Evolutionary conservation across 1,139 yeast genomes (phyloP).

Genomic region (Maudiozyma humilis): DNA sequence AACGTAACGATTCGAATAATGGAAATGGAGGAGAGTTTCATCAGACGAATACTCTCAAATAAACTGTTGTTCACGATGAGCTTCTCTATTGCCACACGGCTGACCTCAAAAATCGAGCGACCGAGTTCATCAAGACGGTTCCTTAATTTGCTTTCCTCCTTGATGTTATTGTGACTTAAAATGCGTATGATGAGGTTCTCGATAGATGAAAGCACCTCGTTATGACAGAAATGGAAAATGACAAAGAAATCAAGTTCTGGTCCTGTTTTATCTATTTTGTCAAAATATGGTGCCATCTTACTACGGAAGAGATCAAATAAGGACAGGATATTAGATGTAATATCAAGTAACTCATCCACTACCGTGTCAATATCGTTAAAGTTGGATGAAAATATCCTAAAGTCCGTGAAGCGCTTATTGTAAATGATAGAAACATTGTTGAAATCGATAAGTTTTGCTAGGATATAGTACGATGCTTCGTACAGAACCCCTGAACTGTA

Average conservation of each 20-base stretch:
- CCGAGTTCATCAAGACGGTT: background rate
- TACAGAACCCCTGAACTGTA: slow-evolving; percentile 2
- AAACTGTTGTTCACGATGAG: background rate
- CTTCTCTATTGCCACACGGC: background rate
- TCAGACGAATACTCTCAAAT: background rate
- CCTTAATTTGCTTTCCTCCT: background rate
- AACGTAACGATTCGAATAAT: background rate
- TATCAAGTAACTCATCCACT: slow-evolving; percentile 5
- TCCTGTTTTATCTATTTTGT: background rate
- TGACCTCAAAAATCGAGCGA: background rate
- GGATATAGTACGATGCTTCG: slow-evolving; percentile 9
- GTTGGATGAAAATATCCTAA: slow-evolving; percentile 8
- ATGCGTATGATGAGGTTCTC: background rate
- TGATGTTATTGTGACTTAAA: background rate
- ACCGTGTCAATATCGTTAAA: slow-evolving; percentile 1
- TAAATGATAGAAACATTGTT: slow-evolving; percentile 7
- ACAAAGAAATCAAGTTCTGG: background rate
- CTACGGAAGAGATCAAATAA: background rate
- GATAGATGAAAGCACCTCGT: background rate
- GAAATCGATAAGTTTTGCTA: slow-evolving; percentile 8
- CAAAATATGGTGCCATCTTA: background rate
- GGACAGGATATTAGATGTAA: background rate
- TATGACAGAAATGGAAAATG: background rate
- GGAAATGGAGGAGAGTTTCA: background rate
- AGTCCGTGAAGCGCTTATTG: slow-evolving; percentile 12